These are phyloP conservation scores for Glebionis coronaria DNA, from an alignment of 129 eudicot genomes.

Conservation along the genomic window DNA sequence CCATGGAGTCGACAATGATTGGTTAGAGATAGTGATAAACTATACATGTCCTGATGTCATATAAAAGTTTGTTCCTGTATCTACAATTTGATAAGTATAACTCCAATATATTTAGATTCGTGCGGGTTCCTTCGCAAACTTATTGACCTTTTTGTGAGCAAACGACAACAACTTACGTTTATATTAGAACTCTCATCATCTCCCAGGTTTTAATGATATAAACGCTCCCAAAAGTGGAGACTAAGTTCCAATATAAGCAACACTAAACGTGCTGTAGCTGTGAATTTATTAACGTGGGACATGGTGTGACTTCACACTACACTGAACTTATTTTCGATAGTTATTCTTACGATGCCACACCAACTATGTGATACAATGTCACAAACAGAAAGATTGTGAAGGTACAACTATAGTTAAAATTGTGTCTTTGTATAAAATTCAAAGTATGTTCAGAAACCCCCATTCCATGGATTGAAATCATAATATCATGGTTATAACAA, in stretches of 20 bases:
- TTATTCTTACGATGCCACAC: no score
- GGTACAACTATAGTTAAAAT: no score
- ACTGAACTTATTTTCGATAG: no score
- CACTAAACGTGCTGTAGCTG: no score
- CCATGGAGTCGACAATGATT: neutral
- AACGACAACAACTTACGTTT: neutral
- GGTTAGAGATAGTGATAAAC: neutral
- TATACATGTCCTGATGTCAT: neutral
- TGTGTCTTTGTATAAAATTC: no score
- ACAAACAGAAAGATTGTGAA: no score
- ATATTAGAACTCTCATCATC: neutral
- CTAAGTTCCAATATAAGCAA: neutral
- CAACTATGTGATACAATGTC: no score
- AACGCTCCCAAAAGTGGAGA: neutral
- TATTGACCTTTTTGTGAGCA: neutral
- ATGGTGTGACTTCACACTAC: no score
- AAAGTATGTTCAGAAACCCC: no score
- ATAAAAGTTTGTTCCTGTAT: neutral
- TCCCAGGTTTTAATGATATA: neutral
- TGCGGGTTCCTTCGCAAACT: neutral
- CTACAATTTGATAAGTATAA: neutral
- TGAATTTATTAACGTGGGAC: no score
- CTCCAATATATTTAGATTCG: neutral
- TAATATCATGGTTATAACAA: no score
- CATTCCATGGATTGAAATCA: no score